Evolutionary conservation across 768 basidiomycete genomes (phyloP).

Genomic region (Peribolospora baueri): DNA sequence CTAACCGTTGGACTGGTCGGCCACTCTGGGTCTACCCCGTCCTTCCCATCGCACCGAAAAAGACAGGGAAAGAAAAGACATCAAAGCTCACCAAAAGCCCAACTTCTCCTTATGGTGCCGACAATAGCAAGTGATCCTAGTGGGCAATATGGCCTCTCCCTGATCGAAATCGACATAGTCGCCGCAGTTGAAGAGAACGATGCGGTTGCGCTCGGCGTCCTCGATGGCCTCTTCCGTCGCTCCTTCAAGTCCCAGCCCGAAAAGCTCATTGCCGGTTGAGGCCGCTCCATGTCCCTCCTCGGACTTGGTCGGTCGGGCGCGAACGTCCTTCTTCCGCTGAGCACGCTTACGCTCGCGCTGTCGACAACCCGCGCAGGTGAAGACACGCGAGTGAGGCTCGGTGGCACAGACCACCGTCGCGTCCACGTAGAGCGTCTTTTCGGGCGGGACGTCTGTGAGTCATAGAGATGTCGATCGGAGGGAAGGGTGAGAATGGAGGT

Average conservation of each 20-base stretch:
- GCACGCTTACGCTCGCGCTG: constrained; percentile 74
- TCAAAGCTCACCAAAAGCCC: constrained; percentile 34
- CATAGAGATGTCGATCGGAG: neutral
- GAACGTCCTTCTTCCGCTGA: constrained; percentile 64
- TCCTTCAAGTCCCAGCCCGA: constrained; percentile 33
- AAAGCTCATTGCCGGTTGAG: constrained; percentile 24
- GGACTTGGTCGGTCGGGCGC: constrained; percentile 34
- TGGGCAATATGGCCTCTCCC: constrained; percentile 69
- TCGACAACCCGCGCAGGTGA: constrained; percentile 70
- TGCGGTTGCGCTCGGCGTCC: constrained; percentile 24
- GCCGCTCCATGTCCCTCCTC: constrained; percentile 8
- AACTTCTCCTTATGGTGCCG: constrained; percentile 93
- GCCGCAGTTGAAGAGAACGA: constrained; percentile 87
- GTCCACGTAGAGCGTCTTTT: constrained; percentile 46
- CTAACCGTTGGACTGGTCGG: no score
- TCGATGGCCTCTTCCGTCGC: constrained; percentile 24
- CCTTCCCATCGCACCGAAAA: no score
- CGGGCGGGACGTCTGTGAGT: constrained; percentile 31
- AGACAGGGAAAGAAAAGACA: neutral
- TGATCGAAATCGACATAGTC: constrained; percentile 68
- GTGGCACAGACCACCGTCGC: constrained; percentile 60
- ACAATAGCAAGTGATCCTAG: constrained; percentile 93
- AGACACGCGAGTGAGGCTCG: constrained; percentile 46
- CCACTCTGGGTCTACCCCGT: no score
- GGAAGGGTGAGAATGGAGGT: neutral